A percentile compares a stretch with the other conserved stretches of the same genome.
Evolutionary conservation across 345 rosid genomes (phyloP).

Genomic region (Mercurialis annua): DNA sequence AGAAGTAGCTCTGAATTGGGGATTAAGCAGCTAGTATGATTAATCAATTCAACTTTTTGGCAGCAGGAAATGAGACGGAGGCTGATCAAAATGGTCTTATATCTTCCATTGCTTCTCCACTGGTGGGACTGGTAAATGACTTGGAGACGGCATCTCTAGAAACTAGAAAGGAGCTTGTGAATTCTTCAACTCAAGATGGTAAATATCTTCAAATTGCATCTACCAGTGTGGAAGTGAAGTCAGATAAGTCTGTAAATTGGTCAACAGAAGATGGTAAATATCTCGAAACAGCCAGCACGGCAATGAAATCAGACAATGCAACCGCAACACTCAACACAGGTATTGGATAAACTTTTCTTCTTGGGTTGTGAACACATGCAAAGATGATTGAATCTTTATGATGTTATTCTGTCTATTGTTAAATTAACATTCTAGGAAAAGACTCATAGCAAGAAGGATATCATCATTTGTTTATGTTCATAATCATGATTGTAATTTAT

Average conservation of each 20-base stretch:
- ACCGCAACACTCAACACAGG: conserved; percentile 20
- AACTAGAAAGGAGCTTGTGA: conserved; percentile 17
- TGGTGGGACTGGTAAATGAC: not conserved
- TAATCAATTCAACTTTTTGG: not conserved
- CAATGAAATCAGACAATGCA: conserved; percentile 15
- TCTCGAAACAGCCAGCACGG: conserved; percentile 2
- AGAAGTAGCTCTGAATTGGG: not conserved
- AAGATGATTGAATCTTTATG: not conserved
- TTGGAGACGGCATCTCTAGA: conserved; percentile 11
- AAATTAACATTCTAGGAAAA: not conserved
- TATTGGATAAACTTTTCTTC: conserved; percentile 1
- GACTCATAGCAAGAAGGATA: not conserved
- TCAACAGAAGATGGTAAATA: conserved; percentile 16
- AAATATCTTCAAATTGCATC: conserved; percentile 19
- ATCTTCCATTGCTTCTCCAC: not conserved
- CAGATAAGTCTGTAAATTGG: conserved; percentile 20
- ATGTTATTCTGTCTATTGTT: not conserved
- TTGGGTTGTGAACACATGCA: not conserved
- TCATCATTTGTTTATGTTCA: not conserved
- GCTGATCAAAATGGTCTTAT: not conserved
- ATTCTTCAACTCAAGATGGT: conserved; percentile 19
- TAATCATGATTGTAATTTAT: not conserved
- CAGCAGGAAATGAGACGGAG: conserved; percentile 4
- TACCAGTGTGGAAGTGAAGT: not conserved
- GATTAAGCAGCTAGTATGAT: not conserved